Conservation (phyloP, 169 alveolate genomes). For the Cryptosporidium viatorum region DNA sequence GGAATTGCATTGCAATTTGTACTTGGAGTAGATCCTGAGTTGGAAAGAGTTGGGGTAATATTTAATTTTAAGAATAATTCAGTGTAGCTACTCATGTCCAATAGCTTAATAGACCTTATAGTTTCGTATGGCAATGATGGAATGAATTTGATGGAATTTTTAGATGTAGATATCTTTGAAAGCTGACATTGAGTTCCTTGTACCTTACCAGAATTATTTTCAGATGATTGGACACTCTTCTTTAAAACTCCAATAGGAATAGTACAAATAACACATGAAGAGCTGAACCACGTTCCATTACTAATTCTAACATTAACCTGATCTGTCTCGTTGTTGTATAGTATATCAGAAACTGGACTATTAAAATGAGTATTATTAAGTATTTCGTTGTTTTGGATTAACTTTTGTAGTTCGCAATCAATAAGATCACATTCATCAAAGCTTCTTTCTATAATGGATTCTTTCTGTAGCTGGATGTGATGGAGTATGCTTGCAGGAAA, state of each 20-base stretch:
- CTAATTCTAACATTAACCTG: constrained; percentile 59
- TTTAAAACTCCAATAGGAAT: constrained; percentile 64
- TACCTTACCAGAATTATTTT: neutral
- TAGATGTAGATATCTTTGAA: neutral
- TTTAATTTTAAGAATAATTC: constrained; percentile 23
- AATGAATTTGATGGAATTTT: constrained; percentile 21
- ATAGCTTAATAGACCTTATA: constrained; percentile 24
- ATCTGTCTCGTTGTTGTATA: constrained; percentile 56
- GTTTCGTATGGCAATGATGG: constrained; percentile 68
- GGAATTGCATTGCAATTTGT: neutral
- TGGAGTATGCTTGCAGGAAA: neutral
- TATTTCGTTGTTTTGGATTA: constrained; percentile 15
- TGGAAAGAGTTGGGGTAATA: neutral
- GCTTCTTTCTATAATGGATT: neutral
- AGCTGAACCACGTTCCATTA: constrained; percentile 70
- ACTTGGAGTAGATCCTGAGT: constrained; percentile 4
- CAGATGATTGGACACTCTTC: constrained; percentile 35
- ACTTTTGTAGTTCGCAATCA: constrained; percentile 29
- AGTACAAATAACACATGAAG: constrained; percentile 62
- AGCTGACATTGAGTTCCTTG: neutral
- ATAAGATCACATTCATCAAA: constrained; percentile 32
- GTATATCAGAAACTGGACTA: constrained; percentile 42
- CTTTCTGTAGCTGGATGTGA: constrained; percentile 11
- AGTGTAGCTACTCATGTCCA: constrained; percentile 66
- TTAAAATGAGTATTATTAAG: constrained; percentile 19